Evolutionary conservation across 306 rosid genomes (phyloP), one percentile per base, ranked within the genome.

Genomic region (Gynostemma pentaphyllum): DNA sequence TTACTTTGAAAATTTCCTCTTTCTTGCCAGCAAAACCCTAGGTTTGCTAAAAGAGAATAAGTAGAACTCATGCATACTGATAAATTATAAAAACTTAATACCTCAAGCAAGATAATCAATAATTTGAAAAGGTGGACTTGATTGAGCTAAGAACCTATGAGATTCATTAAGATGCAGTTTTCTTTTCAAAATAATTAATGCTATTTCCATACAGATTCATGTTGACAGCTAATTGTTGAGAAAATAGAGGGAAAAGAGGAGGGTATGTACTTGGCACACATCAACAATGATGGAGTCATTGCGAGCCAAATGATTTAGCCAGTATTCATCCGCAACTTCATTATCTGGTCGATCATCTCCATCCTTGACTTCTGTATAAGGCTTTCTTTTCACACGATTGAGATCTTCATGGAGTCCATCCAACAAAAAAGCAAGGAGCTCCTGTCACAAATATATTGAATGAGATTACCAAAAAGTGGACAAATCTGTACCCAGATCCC

Each of bases 381-480:
- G 99, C 87, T 94, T 94, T 62, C 90, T 81, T 73, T 88, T 94
- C 62, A 94, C 99, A 82, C 95, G 96, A 64, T 94, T 94, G 68
- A 94, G 88, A 82, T 94, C 99, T 78, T 94, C 99, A 56, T 94
- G 99, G 49, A 94, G 96, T 68, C 99, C 99, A 54, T 94, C 97
- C 90, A 94, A 77, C 76, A 94, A 80, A 80, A 94, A 94, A 12
- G 99, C 90, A 74, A 94, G 90, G 77, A 94, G 94, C 74, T 94
- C 99, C 99, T 94, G 62, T 24, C 45, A 73, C 61, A 51, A 39
- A 30, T 63, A 70, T 54, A 46, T 66, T 68, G 26, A 49, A 66
- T 66, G 50, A 79, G 66, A 64, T 49, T 62, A 57, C 56, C 52
- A 39, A 16, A 39, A 13, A 60, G 7, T 37, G 56, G 62, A 69